These are phyloP conservation scores for Beauveria medogensis DNA, from an alignment of 2,329 filamentous ascomycete genomes.

Conservation along the genomic window DNA sequence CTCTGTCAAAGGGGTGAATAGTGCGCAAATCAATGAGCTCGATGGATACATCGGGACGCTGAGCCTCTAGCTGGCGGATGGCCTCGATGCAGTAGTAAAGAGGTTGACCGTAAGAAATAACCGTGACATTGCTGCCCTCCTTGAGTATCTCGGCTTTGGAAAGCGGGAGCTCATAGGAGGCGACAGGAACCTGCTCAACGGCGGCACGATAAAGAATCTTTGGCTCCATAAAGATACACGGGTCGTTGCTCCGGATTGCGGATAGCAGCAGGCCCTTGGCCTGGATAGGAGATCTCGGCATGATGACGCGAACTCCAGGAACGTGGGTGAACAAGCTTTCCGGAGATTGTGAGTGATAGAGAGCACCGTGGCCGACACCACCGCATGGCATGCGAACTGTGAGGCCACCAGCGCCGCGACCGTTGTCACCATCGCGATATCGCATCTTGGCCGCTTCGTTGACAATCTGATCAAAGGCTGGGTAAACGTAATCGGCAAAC, in stretches of 20 bases:
- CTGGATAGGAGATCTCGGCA: slow-evolving; percentile 78
- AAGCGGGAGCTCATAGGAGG: slow-evolving; percentile 73
- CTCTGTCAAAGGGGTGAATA: slow-evolving; percentile 85
- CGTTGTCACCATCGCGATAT: slow-evolving; percentile 58
- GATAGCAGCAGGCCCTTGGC: slow-evolving; percentile 80
- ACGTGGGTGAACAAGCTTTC: slow-evolving; percentile 84
- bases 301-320: slow-evolving; percentile 75
- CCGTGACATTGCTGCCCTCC: slow-evolving; percentile 68
- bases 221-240: slow-evolving; percentile 87
- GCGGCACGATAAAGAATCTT: slow-evolving; percentile 89
- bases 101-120: slow-evolving; percentile 84
- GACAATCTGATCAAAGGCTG: slow-evolving; percentile 88
- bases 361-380: slow-evolving; percentile 77
- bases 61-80: slow-evolving; percentile 65
- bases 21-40: slow-evolving; percentile 86
- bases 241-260: slow-evolving; percentile 73
- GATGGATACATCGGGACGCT: slow-evolving; percentile 60
- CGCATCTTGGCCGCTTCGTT: slow-evolving; percentile 88
- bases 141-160: slow-evolving; percentile 81
- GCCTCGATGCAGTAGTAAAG: slow-evolving; percentile 76
- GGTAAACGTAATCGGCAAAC: slow-evolving; percentile 90
- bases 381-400: slow-evolving; percentile 88
- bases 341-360: slow-evolving; percentile 85
- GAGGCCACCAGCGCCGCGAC: slow-evolving; percentile 62
- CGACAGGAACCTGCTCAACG: slow-evolving; percentile 81